Evolutionary conservation across 1,284 basidiomycete genomes (phyloP).

Genomic region (Cutaneotrichosporon mucoides): DNA sequence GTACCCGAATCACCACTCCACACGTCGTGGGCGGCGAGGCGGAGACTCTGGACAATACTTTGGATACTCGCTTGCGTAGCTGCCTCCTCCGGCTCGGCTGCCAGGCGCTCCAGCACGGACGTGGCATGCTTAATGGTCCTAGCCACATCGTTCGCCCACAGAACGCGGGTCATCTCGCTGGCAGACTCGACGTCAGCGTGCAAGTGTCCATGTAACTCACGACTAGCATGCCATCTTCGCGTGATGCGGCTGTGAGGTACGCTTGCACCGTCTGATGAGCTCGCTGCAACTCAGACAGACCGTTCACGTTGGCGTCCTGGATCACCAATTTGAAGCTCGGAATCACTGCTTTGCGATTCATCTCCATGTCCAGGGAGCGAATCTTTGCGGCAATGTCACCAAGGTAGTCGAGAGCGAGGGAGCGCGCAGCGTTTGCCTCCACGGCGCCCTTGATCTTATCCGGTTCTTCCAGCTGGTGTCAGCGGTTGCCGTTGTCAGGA

Average conservation of each 20-base stretch:
- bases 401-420: slow-evolving; percentile 85
- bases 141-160: slow-evolving; percentile 41
- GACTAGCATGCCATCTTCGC: slow-evolving; percentile 35
- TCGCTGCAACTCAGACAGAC: slow-evolving; percentile 57
- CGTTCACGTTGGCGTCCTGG: slow-evolving; percentile 54
- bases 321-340: slow-evolving; percentile 69
- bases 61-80: slow-evolving; percentile 26
- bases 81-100: slow-evolving; percentile 23
- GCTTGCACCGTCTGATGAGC: slow-evolving; percentile 53
- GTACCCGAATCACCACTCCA: slow-evolving; percentile 32
- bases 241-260: slow-evolving; percentile 27
- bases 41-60: slow-evolving; percentile 20
- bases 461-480: slow-evolving; percentile 62
- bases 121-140: slow-evolving; percentile 22
- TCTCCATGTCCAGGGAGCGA: slow-evolving; percentile 52
- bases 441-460: slow-evolving; percentile 71
- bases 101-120: slow-evolving; percentile 32
- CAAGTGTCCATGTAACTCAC: slow-evolving; percentile 8
- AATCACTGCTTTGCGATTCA: slow-evolving; percentile 16
- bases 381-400: slow-evolving; percentile 87
- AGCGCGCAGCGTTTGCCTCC: slow-evolving; percentile 77
- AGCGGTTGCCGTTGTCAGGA: not conserved
- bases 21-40: slow-evolving; percentile 22
- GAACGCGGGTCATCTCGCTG: slow-evolving; percentile 30
- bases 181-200: slow-evolving; percentile 18